Evolutionary conservation across 2,329 filamentous ascomycete species (phyloP), one percentile per base, ranked within the genome.

Genomic region (Trichoderma lentiforme): DNA sequence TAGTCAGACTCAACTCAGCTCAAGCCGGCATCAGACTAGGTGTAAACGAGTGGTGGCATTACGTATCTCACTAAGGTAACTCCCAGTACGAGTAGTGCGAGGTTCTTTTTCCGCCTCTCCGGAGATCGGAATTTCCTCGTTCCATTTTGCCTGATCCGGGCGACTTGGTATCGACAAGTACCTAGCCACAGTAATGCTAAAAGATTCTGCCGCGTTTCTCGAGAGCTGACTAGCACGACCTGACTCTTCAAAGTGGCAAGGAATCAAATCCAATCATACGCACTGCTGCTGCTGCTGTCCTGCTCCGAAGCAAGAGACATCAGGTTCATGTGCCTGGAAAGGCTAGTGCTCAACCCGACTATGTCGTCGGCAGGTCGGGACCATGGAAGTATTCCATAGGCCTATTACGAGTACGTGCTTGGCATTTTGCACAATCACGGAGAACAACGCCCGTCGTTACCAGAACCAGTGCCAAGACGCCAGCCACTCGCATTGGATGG

Each of bases 1-100:
- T 56, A 67, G 64, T 57, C 47, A 39, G 64, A 57, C 51, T 36
- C 65, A 68, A 60, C 65, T 60, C 56, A 64, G 56, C 65, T 60
- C 65, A 60, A 32, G 65, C 65, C 53, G 43, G 28, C 43, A 67
- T 67, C 64, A 57, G 64, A 28, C 47, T 28, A 39, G 11, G 43
- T 21, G 30, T 60, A 34, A 18, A 30, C 30, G 18, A 34, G 18
- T 34, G 64, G 57, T 32, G 18, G 57, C 30, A 60, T 32, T 60
- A 43, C 51, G 65, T 34, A 60, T 60, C 65, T 58, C 53, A 34
- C 30, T 47, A 34, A 11, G 7, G 56, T 15, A 32, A 28, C 2
- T 11, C 57, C 36, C 18, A 15, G 28, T 24, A 39, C 60, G 18
- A 39, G 56, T 21, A 28, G 15, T 28, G 8, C 58, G n/a, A 62